Evolutionary conservation across 257 asterid genomes (phyloP).

Genomic region (Solanum chmielewskii): DNA sequence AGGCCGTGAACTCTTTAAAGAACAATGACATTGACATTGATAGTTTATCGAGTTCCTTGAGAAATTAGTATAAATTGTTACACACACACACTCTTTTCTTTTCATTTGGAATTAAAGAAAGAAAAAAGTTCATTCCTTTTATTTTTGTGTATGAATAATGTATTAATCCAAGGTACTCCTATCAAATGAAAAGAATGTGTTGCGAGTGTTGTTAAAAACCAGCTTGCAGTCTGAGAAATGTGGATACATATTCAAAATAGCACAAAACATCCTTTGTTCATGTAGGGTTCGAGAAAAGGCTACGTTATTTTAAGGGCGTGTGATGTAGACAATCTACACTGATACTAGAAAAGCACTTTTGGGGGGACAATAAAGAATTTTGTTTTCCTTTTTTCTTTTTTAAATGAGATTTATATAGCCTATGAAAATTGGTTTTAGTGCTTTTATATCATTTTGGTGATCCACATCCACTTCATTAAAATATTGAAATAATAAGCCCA

Average conservation of each 20-base stretch:
- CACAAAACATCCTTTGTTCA: neutral
- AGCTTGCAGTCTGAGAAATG: neutral
- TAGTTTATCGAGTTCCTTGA: neutral
- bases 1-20: constrained; percentile 76
- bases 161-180: neutral
- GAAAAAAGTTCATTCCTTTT: neutral
- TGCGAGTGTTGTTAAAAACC: neutral
- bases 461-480: neutral
- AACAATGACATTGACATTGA: constrained; percentile 18
- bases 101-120: neutral
- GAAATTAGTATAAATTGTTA: neutral
- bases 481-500: neutral
- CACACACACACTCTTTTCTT: neutral
- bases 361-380: neutral
- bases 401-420: neutral
- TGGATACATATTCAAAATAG: neutral
- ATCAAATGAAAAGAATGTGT: neutral
- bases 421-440: neutral
- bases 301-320: neutral
- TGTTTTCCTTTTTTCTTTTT: neutral
- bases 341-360: neutral
- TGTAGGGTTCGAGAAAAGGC: neutral
- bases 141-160: neutral
- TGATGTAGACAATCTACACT: neutral
- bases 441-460: neutral